These are phyloP conservation scores for Phanerodontia chrysosporium DNA, from an alignment of 768 basidiomycete species.

Conservation along the genomic window DNA sequence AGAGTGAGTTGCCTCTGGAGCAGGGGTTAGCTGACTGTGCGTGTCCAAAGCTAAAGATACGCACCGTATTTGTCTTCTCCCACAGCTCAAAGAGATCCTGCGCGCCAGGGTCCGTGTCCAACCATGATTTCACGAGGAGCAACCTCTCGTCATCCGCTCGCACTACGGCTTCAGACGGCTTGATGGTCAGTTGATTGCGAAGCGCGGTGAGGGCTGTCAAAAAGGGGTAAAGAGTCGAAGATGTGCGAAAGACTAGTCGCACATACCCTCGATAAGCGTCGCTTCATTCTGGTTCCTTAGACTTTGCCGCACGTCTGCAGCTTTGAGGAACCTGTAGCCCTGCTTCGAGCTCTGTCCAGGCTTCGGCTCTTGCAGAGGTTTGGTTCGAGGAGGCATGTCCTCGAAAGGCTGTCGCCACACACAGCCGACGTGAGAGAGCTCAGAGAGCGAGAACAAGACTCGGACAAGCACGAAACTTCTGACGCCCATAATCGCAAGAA, in stretches of 20 bases:
- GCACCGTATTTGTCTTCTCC: conserved; percentile 50
- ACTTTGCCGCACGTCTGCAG: conserved; percentile 11
- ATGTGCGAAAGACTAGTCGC: no score
- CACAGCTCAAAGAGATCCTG: conserved; percentile 61
- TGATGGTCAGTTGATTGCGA: conserved; percentile 59
- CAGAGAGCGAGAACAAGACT: no score
- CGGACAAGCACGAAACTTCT: no score
- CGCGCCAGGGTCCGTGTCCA: conserved; percentile 51
- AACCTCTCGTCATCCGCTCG: conserved; percentile 58
- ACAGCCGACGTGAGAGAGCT: no score
- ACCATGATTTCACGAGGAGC: conserved; percentile 56
- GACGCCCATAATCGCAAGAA: no score
- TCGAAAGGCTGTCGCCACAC: no score
- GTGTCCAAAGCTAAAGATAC: conserved; percentile 18
- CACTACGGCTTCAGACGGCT: conserved; percentile 42
- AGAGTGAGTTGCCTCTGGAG: conserved; percentile 40
- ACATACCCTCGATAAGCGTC: conserved; percentile 12
- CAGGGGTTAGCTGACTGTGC: background rate
- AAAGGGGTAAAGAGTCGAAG: no score
- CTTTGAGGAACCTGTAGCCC: conserved; percentile 3
- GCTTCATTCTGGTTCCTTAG: conserved; percentile 11
- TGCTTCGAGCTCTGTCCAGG: background rate
- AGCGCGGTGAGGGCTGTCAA: conserved; percentile 50
- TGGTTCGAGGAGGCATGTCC: background rate
- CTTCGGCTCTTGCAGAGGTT: background rate